Base-by-base conservation (phyloP, 768 basidiomycete genomes). In the Lepiota venenata region DNA sequence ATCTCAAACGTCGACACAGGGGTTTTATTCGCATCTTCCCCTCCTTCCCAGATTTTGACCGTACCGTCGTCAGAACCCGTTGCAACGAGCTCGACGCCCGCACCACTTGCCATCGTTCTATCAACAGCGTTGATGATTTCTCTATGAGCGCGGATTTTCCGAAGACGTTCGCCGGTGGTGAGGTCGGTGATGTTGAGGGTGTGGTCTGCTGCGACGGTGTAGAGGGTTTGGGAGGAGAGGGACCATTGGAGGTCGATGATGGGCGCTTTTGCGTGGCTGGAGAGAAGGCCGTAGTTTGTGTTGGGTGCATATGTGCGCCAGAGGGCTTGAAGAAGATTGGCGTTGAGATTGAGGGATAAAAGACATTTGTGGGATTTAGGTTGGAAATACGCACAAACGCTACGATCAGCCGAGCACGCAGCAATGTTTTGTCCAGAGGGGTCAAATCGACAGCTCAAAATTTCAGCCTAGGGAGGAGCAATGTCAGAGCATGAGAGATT, bases 221-320 rank as follows among this genome's bases (percentile, higher is more conserved):
- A 93, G 42, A 96, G 72, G 29, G 78, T 73, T 9, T 87, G 80
- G 1, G 84, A 84, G 68, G 71, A 79, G 46, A 94, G 78, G 0
- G 89, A 91, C 90, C 91, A 98, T 56, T 93, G 92, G 1, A 96
- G 80, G 74, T 98, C 94, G 47, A 93, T 82, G 42, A 98, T 88
- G 52, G 95, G 88, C 11, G 91, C 88, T 73, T 97, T 98, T 67
- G 92, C 86, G 47, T 90, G 79, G 62, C 79, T 87, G 10, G 86
- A 82, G 21, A 98, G 74, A 2, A 93, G 81, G 20, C 84, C 95
- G 61, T 95, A 98, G 77, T 98, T 98, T 20, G 82, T 89, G 62
- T 96, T 94, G 6, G 94, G 93, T 14, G 92, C 73, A 55, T 95
- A 97, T 1, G 93, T 95, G 60, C 87, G 76, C 94, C 94, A 97